phyloP scores from a whole-genome alignment of 2,329 filamentous ascomycete genomes.

The Chaetomium sp. region DNA sequence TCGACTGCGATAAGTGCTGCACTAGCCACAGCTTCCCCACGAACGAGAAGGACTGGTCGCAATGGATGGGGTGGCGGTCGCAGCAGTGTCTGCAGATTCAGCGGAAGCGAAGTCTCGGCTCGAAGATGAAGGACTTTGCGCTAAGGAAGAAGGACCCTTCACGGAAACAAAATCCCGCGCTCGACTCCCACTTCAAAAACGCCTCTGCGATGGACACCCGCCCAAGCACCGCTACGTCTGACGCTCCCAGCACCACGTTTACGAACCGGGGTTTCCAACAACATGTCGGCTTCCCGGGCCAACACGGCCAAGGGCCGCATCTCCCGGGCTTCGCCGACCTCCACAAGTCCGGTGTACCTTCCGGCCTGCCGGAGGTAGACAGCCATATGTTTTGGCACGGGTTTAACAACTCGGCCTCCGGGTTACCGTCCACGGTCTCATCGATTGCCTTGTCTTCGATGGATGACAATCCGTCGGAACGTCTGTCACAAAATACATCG shows the following conservation, averaged over 20 bases:
- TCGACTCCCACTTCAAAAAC: slow-evolving; percentile 12
- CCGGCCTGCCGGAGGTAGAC: slow-evolving; percentile 13
- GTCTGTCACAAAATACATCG: slow-evolving; percentile 20
- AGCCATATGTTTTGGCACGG: slow-evolving; percentile 20
- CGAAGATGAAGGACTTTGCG: slow-evolving; percentile 24
- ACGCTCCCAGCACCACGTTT: slow-evolving; percentile 10
- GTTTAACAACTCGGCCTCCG: slow-evolving; percentile 12
- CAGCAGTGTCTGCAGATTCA: slow-evolving; percentile 16
- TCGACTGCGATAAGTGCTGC: slow-evolving; percentile 27
- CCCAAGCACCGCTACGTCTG: slow-evolving; percentile 17
- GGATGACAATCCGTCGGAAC: slow-evolving; percentile 14
- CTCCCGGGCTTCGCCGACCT: slow-evolving; percentile 4
- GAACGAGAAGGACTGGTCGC: slow-evolving; percentile 27
- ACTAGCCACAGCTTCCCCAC: slow-evolving; percentile 26
- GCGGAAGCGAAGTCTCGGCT: slow-evolving; percentile 25
- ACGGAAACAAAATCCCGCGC: slow-evolving; percentile 11
- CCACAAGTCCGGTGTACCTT: slow-evolving; percentile 11
- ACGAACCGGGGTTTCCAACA: slow-evolving; percentile 11
- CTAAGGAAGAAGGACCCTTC: slow-evolving; percentile 16
- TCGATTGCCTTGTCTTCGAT: slow-evolving; percentile 20
- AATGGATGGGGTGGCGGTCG: slow-evolving; percentile 24
- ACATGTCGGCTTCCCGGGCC: slow-evolving; percentile 9
- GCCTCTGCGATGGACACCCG: slow-evolving; percentile 11
- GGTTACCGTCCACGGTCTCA: slow-evolving; percentile 19
- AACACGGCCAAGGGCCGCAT: slow-evolving; percentile 1